These are phyloP conservation scores for Sporothrix schenckii DNA, from an alignment of 2,329 filamentous ascomycete genomes.

Conservation along the genomic window DNA sequence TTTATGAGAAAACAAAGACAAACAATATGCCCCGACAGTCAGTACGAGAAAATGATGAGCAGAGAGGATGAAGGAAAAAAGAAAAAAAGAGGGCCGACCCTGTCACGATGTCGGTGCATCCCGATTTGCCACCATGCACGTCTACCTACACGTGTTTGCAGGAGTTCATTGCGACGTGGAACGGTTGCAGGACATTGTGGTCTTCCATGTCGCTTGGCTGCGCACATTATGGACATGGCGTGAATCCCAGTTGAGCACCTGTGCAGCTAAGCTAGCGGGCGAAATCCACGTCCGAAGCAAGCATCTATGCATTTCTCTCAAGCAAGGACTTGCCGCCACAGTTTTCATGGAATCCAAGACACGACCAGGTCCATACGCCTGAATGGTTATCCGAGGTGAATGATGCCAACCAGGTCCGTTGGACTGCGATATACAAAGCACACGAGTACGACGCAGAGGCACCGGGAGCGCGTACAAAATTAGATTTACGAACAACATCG, in stretches of 20 bases:
- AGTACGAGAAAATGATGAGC: neutral
- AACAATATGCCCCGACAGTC: neutral
- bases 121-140: conserved; percentile 1
- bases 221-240: neutral
- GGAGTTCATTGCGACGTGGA: neutral
- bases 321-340: too few species aligned
- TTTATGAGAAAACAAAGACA: neutral
- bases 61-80: neutral
- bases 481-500: neutral
- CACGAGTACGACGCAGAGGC: neutral
- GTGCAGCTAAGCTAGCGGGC: too few species aligned
- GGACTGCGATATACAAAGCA: neutral
- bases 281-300: too few species aligned
- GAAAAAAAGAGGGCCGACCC: neutral
- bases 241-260: neutral
- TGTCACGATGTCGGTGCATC: conserved; percentile 12
- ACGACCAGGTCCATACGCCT: conserved; percentile 13
- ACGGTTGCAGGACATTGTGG: neutral
- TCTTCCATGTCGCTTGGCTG: conserved; percentile 13
- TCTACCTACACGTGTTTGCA: conserved; percentile 4
- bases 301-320: too few species aligned
- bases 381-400: neutral
- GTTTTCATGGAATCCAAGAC: neutral
- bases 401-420: conserved; percentile 1
- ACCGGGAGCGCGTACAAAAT: neutral